Evolutionary conservation across 2,329 filamentous ascomycete genomes (phyloP).

Genomic region (Trichoderma koningii): DNA sequence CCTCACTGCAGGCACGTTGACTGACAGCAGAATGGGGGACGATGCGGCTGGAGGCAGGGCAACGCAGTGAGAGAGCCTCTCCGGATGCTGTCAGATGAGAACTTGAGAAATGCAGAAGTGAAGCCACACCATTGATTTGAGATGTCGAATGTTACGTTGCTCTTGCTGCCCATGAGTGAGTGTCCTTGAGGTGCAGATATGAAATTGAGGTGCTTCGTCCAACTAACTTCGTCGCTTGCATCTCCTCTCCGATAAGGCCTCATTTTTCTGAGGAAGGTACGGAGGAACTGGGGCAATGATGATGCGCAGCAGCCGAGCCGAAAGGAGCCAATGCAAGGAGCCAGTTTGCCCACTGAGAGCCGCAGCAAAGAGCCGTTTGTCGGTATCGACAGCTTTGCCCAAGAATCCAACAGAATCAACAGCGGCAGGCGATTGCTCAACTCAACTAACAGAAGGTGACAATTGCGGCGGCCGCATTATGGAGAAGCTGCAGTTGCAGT

Average conservation of each 20-base stretch:
- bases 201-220: background rate
- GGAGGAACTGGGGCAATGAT: background rate
- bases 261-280: background rate
- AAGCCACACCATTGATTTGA: background rate
- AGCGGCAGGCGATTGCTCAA: background rate
- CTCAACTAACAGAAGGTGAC: background rate
- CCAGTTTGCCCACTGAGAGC: conserved; percentile 7
- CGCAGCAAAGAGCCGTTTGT: background rate
- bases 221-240: background rate
- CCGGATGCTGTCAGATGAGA: background rate
- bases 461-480: background rate
- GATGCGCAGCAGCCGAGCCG: background rate
- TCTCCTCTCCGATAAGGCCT: background rate
- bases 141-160: background rate
- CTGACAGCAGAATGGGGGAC: background rate
- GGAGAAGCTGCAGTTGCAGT: background rate
- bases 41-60: background rate
- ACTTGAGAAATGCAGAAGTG: background rate
- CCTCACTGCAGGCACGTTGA: background rate
- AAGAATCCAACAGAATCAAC: background rate
- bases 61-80: background rate
- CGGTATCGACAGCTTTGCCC: background rate
- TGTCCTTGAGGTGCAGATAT: too few relatives aligned
- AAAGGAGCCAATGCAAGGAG: background rate
- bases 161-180: too few relatives aligned